Base-by-base conservation (phyloP, 2,329 filamentous ascomycete species). In the Herpotrichia juniperi region DNA sequence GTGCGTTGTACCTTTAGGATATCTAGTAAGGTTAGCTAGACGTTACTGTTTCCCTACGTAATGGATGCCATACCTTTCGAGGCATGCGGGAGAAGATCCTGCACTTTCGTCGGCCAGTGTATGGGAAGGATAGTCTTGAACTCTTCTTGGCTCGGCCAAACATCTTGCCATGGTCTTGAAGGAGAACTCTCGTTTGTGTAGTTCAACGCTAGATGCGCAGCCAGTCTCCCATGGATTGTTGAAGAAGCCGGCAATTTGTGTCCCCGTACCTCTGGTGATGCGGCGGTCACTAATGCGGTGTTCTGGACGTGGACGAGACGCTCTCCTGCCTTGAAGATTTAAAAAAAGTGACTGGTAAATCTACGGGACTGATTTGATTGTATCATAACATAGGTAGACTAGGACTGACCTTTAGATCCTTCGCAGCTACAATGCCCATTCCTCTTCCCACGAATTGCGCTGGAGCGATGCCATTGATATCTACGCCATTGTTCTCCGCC, bases 401-500 rank as follows among this genome's bases (percentile, higher is more conserved):
- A 37, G 11, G 35, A 67, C 68, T 64, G 75, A 90, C 89, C 76
- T 88, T 77, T 54, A 94, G 81, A 12, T 81, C 76, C 24, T 82
- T 81, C 11, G 84, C 87, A 4, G 91, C 88, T 45, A 93, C 81
- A 50, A 96, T 86, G 42, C 93, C 92, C 47, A 94, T 82, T 24
- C 92, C 92, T 48, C 89, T 82, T 1, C 87, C 88, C 5, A 87
- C 83, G 14, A 96, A 86, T 32, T 78, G 78, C 34, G 85, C 81
- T 4, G 91, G 87, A 2, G 78, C 78, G 42, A 96, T 84, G 24
- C 86, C 87, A 62, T 87, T 80, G 59, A 91, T 82, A 30, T 81
- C 74, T 24, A 96, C 82, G 12, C 89, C 89, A 51, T 85, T 81
- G 1, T 75, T 73, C 37, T 79, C 69, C 1, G 88, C 87, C 90